Base-by-base conservation (phyloP, 208 protist genomes). In the Trypanosoma conorhini region DNA sequence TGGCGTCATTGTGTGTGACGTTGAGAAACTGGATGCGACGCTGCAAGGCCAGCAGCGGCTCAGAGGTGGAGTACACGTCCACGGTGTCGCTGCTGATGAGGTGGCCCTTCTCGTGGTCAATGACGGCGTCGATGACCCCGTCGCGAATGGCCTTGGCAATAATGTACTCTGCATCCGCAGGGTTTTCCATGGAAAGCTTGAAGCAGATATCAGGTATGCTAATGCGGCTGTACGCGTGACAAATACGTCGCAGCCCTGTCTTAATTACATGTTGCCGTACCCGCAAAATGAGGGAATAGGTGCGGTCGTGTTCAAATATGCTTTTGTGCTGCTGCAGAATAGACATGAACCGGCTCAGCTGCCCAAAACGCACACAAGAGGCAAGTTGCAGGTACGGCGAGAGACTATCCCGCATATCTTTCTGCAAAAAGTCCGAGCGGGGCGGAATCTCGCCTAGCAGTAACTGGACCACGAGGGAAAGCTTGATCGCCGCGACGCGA, bases 251-350 rank as follows among this genome's bases (percentile, higher is more conserved):
- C 58, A 99, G 83, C 33, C 98, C 98, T 22, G 98, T 99, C 86
- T 94, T 94, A 77, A 99, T 99, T 5, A 99, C 98, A 81, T 99
- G 99, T 76, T 99, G 97, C 31, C 97, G 89, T 50, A 99, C 86
- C 17, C 97, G 88, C 71, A 97, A 78, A 67, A 99, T 98, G 3
- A 99, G 85, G 7, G 95, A 98, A 82, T 96, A 97, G 10, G 92
- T 99, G 56, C 93, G 83, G 83, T 99, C 98, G 52, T 94, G 87
- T 67, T 97, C 79, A 67, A 99, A 99, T 40, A 79, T 76, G 21
- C 77, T 75, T 38, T 81, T 80, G 68, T 99, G 86, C 64, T 93
- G 92, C 70, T 98, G 85, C 52, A 99, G 67, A 40, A 96, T 89
- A 1, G 89, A 82, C 79, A 97, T 92, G 83, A 99, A 99, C 38